Conservation (phyloP, 345 rosid genomes). For the Capsella bursapastoris region DNA sequence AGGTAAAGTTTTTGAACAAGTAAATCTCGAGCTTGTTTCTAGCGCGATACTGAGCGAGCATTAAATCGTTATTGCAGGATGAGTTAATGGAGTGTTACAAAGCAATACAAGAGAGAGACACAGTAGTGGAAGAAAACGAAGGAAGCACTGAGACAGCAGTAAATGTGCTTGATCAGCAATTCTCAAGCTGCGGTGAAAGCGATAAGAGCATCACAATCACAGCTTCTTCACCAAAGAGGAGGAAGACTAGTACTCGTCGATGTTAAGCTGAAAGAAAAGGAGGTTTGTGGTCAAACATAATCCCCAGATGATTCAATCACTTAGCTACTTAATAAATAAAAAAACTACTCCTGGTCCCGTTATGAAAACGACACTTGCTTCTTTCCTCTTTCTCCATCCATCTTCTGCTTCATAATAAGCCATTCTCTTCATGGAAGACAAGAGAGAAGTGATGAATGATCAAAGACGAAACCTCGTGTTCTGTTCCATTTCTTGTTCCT, state of each 20-base stretch:
- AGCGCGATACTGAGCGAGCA: background rate
- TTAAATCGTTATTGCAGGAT: slow-evolving; percentile 48
- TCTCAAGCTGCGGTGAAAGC: slow-evolving; percentile 51
- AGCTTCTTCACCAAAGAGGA: slow-evolving; percentile 47
- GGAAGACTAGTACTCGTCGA: slow-evolving; percentile 37
- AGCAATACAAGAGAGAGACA: slow-evolving; percentile 53
- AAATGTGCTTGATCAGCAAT: slow-evolving; percentile 61
- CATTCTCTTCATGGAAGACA: slow-evolving; percentile 43
- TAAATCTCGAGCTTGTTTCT: background rate
- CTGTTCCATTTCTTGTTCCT: slow-evolving; percentile 21
- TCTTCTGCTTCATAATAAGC: slow-evolving; percentile 37
- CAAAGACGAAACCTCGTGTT: slow-evolving; percentile 13
- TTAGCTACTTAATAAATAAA: background rate
- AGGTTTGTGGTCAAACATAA: slow-evolving; percentile 41
- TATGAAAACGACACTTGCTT: slow-evolving; percentile 47
- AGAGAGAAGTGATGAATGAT: slow-evolving; percentile 40
- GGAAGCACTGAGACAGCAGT: slow-evolving; percentile 55
- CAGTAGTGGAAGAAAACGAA: slow-evolving; percentile 43
- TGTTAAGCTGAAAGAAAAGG: slow-evolving; percentile 37
- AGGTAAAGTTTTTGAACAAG: slow-evolving; percentile 50
- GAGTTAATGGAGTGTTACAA: slow-evolving; percentile 54
- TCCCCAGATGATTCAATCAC: slow-evolving; percentile 27
- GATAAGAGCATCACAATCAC: slow-evolving; percentile 45
- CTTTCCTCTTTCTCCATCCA: slow-evolving; percentile 26
- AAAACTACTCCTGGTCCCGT: slow-evolving; percentile 38